Evolutionary conservation across 768 basidiomycete species (phyloP).

Genomic region (Botryobasidium botryosum): DNA sequence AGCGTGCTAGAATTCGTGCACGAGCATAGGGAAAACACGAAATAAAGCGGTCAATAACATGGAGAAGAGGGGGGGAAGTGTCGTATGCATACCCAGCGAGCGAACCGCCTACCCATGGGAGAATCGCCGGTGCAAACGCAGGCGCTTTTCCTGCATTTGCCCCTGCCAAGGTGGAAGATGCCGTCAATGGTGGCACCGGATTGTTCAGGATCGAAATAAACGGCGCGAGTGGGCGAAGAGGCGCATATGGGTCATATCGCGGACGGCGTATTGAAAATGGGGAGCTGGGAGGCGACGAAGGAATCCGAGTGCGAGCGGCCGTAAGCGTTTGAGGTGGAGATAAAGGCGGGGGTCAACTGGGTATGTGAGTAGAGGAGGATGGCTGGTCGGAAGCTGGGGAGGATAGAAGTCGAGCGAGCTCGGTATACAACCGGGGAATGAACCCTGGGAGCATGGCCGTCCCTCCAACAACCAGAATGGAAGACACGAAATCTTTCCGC

Average conservation of each 20-base stretch:
- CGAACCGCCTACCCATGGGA: constrained; percentile 90
- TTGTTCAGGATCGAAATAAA: constrained; percentile 78
- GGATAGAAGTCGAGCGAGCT: constrained; percentile 50
- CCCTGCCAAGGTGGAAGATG: constrained; percentile 31
- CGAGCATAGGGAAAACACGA: constrained; percentile 2
- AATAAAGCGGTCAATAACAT: background rate
- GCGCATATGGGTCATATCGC: constrained; percentile 53
- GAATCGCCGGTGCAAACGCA: constrained; percentile 60
- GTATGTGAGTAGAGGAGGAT: too few relatives aligned
- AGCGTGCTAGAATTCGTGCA: too few relatives aligned
- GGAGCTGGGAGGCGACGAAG: constrained; percentile 1
- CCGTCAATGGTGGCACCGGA: constrained; percentile 38
- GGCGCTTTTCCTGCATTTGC: constrained; percentile 71
- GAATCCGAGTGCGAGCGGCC: too few relatives aligned
- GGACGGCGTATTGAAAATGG: background rate
- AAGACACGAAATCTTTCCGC: constrained; percentile 63
- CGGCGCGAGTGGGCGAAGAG: constrained; percentile 50
- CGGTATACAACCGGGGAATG: constrained; percentile 68
- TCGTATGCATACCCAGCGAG: constrained; percentile 54
- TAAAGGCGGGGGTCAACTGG: too few relatives aligned
- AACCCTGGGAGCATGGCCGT: constrained; percentile 87
- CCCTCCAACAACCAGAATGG: constrained; percentile 76
- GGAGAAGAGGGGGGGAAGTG: constrained; percentile 2
- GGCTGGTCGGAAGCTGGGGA: too few relatives aligned
- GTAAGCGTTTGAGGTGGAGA: too few relatives aligned